phyloP scores from a whole-genome alignment of 192 early-diverging fungal genomes.

The Coemansia sp. region DNA sequence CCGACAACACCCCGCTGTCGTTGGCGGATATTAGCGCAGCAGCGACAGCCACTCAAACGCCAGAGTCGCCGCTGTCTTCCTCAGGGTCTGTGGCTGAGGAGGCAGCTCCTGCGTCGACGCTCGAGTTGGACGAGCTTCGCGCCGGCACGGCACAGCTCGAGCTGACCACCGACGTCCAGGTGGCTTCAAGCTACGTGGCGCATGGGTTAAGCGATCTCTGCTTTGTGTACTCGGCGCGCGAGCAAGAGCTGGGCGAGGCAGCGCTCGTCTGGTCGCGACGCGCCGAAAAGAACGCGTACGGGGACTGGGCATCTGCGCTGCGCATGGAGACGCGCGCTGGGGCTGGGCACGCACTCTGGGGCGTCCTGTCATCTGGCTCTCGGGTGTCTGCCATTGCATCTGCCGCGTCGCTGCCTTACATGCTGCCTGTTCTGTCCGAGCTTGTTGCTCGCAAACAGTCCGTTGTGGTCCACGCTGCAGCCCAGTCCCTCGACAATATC shows the following conservation, averaged over 20 bases:
- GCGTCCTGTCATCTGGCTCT: constrained; percentile 63
- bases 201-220: constrained; percentile 79
- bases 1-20: constrained; percentile 39
- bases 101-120: constrained; percentile 2
- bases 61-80: constrained; percentile 20
- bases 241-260: constrained; percentile 65
- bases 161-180: constrained; percentile 62
- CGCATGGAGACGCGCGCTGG: constrained; percentile 81
- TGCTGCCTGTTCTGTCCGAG: constrained; percentile 83
- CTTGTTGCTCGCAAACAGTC: constrained; percentile 66
- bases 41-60: constrained; percentile 38
- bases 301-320: constrained; percentile 69
- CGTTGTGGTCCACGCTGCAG: constrained; percentile 83
- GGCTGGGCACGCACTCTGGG: constrained; percentile 78
- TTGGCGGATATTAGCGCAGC: constrained; percentile 28
- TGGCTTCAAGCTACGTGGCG: constrained; percentile 74
- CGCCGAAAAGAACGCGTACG: constrained; percentile 71
- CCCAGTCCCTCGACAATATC: constrained; percentile 64
- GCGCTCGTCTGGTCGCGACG: constrained; percentile 68
- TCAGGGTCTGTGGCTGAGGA: constrained; percentile 47
- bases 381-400: constrained; percentile 66
- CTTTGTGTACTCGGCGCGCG: constrained; percentile 82
- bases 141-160: constrained; percentile 13
- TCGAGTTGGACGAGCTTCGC: constrained; percentile 30
- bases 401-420: constrained; percentile 75